Evolutionary conservation across 495 filamentous ascomycete genomes (phyloP).

Genomic region (Podospora fimiseda): DNA sequence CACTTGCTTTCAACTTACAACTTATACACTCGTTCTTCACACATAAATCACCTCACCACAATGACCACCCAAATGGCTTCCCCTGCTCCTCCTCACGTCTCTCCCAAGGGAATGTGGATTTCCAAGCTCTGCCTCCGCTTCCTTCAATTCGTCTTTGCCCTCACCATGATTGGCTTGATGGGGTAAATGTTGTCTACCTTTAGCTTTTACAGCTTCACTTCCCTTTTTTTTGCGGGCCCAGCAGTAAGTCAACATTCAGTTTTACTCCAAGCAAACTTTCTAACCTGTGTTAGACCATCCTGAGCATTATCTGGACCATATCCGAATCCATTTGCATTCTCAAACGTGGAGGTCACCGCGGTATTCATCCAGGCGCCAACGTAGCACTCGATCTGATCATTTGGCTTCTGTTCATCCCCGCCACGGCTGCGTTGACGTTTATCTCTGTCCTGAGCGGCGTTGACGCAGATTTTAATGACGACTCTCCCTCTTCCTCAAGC

Average conservation of each 20-base stretch:
- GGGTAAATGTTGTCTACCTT: background rate
- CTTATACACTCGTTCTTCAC: too few species aligned
- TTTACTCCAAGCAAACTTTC: too few species aligned
- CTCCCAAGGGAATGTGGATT: constrained; percentile 5
- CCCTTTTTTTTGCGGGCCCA: background rate
- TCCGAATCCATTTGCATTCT: constrained; percentile 13
- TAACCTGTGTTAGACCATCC: too few species aligned
- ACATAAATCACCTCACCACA: too few species aligned
- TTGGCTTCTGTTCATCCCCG: constrained; percentile 7
- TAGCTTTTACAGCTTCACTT: background rate
- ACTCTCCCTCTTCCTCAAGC: too few species aligned
- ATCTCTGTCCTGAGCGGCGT: background rate
- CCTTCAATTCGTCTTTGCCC: constrained; percentile 6
- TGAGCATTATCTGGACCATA: constrained; percentile 6
- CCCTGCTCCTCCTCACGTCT: constrained; percentile 9
- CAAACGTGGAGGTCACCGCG: constrained; percentile 8
- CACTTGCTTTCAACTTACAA: too few species aligned
- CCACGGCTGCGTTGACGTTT: background rate
- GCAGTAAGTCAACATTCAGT: too few species aligned
- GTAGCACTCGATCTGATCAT: constrained; percentile 14
- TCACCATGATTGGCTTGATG: constrained; percentile 5
- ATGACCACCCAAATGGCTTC: too few species aligned
- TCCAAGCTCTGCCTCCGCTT: constrained; percentile 11
- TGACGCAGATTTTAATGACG: too few species aligned
- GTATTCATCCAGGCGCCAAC: constrained; percentile 15